These are phyloP conservation scores for Rhipidocladum racemiflorum DNA, from an alignment of 176 grass and related monocot genomes.

Conservation along the genomic window DNA sequence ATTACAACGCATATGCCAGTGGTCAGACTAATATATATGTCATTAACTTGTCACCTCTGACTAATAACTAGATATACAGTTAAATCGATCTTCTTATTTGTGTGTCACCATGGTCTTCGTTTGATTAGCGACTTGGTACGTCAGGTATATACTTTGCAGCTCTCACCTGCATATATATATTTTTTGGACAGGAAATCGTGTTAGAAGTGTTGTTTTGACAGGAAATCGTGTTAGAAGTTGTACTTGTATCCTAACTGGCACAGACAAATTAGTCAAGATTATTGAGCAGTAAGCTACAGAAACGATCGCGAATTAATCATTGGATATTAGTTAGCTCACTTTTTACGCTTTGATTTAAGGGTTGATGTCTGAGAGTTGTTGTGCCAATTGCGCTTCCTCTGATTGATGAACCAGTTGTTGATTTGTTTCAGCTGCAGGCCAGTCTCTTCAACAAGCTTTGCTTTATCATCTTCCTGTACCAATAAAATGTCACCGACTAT, in stretches of 20 bases:
- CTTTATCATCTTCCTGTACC: slow-evolving; percentile 95
- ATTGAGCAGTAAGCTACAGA: background rate
- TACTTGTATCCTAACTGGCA: background rate
- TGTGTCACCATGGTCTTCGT: slow-evolving; percentile 28
- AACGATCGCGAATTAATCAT: background rate
- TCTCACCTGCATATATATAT: slow-evolving; percentile 40
- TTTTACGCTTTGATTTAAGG: slow-evolving; percentile 99
- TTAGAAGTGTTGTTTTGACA: background rate
- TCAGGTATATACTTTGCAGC: slow-evolving; percentile 26
- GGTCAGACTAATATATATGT: slow-evolving; percentile 59
- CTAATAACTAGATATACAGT: slow-evolving; percentile 48
- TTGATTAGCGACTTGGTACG: slow-evolving; percentile 51
- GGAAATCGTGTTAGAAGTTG: background rate
- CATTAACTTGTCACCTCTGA: slow-evolving; percentile 53
- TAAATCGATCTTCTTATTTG: slow-evolving; percentile 47
- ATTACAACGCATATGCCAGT: slow-evolving; percentile 37
- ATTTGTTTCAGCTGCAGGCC: slow-evolving; percentile 98
- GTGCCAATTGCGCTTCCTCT: slow-evolving; percentile 99
- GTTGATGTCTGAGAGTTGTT: slow-evolving; percentile 88
- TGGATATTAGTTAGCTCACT: slow-evolving; percentile 28
- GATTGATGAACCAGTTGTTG: slow-evolving; percentile 99
- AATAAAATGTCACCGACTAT: slow-evolving; percentile 7
- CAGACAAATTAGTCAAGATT: background rate
- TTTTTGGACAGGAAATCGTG: no score
- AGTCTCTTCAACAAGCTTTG: slow-evolving; percentile 97